phyloP scores from a whole-genome alignment of 345 rosid species.

The Populus euphratica region DNA sequence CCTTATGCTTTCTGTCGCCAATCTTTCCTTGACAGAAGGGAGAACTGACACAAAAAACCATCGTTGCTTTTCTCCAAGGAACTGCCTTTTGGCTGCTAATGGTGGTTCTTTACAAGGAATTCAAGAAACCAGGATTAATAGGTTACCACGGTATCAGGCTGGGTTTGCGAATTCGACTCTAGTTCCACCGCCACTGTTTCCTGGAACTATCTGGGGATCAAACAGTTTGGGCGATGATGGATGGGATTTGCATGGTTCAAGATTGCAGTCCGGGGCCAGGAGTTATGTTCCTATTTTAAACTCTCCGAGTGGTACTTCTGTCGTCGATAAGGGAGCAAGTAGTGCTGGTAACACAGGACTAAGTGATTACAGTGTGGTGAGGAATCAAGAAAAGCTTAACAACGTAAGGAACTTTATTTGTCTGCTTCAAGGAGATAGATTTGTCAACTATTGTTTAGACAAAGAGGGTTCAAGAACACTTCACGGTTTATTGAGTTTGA shows the following conservation, averaged over 20 bases:
- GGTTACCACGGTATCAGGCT: neutral
- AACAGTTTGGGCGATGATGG: neutral
- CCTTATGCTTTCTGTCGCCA: neutral
- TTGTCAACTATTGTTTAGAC: neutral
- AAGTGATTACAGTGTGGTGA: neutral
- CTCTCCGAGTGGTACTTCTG: neutral
- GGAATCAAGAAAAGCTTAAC: neutral
- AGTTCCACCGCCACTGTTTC: neutral
- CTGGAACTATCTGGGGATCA: neutral
- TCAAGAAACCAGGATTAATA: neutral
- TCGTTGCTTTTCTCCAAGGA: neutral
- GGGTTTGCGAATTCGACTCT: neutral
- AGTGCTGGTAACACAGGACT: neutral
- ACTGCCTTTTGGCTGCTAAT: neutral
- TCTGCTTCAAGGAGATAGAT: neutral
- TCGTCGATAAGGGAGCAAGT: neutral
- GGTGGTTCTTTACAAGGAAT: neutral
- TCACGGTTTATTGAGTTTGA: neutral
- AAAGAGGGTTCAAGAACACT: conserved; percentile 13
- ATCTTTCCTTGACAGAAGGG: neutral
- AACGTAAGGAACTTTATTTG: neutral
- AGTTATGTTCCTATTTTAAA: neutral
- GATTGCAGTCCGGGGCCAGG: neutral
- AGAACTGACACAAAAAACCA: neutral
- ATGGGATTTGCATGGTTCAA: neutral